Conservation (phyloP, 1,139 yeast genomes). For the Candida dubliniensis region DNA sequence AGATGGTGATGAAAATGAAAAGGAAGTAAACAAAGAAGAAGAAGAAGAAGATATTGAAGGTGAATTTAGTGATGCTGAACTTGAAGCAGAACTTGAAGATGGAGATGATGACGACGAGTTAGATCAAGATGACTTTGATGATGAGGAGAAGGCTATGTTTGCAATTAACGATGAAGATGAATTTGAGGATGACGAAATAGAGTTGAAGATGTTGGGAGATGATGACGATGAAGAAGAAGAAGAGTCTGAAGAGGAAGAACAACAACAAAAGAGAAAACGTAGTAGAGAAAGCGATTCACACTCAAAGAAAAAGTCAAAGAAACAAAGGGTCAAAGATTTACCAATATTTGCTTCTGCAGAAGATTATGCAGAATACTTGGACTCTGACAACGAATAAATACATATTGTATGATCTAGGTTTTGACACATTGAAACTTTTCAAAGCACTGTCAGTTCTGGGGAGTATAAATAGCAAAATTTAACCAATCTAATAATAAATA, state of each 20-base stretch:
- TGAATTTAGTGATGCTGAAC: slow-evolving; percentile 17
- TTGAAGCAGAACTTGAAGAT: slow-evolving; percentile 16
- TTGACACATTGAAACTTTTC: no score
- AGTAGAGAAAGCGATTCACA: slow-evolving; percentile 18
- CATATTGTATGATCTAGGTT: background rate
- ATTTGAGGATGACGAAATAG: background rate
- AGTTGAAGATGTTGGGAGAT: background rate
- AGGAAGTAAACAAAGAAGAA: slow-evolving; percentile 19
- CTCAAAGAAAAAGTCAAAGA: slow-evolving; percentile 44
- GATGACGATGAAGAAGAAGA: slow-evolving; percentile 5
- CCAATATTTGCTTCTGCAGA: slow-evolving; percentile 91
- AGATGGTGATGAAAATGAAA: slow-evolving; percentile 23
- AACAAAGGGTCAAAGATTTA: slow-evolving; percentile 60
- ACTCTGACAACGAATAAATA: slow-evolving; percentile 56
- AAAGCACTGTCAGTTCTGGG: background rate
- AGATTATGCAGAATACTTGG: slow-evolving; percentile 77
- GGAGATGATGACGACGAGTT: slow-evolving; percentile 15
- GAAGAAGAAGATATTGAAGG: slow-evolving; percentile 14
- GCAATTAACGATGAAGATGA: background rate
- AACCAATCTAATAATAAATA: no score
- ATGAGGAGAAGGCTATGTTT: slow-evolving; percentile 18
- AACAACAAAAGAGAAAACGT: slow-evolving; percentile 27
- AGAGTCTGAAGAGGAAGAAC: slow-evolving; percentile 17
- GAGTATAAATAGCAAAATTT: background rate
- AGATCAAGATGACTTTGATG: slow-evolving; percentile 22